phyloP scores from a whole-genome alignment of 345 rosid genomes.

The Syzygium aromaticum region DNA sequence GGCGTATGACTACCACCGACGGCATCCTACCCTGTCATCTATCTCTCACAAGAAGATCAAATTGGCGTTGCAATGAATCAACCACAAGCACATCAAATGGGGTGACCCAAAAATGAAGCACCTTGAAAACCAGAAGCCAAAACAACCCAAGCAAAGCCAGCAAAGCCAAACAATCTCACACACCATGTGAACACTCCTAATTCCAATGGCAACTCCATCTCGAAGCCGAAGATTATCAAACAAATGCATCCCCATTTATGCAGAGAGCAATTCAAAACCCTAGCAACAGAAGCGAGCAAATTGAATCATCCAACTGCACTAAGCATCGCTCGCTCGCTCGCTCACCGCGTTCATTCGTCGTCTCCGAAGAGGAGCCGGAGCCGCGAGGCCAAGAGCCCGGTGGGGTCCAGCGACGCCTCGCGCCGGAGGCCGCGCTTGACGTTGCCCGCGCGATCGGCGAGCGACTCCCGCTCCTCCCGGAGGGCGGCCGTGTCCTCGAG shows the following conservation, averaged over 20 bases:
- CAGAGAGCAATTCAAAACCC: background rate
- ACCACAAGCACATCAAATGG: background rate
- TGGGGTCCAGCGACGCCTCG: constrained; percentile 71
- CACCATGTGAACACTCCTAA: background rate
- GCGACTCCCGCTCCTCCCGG: constrained; percentile 44
- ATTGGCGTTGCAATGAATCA: background rate
- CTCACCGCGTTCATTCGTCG: constrained; percentile 11
- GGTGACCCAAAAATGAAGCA: background rate
- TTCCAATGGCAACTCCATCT: background rate
- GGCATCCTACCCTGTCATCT: background rate
- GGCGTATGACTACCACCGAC: background rate
- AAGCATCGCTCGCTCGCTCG: background rate
- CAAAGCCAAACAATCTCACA: background rate
- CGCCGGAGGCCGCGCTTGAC: constrained; percentile 52
- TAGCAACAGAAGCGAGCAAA: background rate
- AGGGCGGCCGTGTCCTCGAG: constrained; percentile 57
- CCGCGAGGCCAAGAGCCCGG: constrained; percentile 69
- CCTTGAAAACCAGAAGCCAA: background rate
- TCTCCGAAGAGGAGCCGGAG: constrained; percentile 61
- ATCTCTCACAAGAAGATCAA: background rate
- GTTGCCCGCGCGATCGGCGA: constrained; percentile 43
- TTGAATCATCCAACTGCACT: background rate
- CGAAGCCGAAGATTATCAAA: background rate
- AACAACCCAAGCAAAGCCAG: background rate
- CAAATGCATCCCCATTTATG: background rate